A percentile compares a stretch with the other conserved stretches of the same genome.
These are phyloP conservation scores for Trametes cingulata DNA, from an alignment of 768 basidiomycete genomes.

Conservation along the genomic window DNA sequence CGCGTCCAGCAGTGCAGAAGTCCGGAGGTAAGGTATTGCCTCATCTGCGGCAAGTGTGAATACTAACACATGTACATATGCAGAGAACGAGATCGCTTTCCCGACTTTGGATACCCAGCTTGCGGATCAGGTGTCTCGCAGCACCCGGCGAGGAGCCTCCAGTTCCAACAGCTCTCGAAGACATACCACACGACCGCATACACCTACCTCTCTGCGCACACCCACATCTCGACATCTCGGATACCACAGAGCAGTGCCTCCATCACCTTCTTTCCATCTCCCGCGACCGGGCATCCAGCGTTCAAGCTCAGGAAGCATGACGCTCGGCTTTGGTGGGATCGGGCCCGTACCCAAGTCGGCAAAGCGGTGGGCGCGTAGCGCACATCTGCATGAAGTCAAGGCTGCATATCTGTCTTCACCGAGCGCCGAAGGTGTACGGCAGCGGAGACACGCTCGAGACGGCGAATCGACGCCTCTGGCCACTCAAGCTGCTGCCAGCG, in stretches of 20 bases:
- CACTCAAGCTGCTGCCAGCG: background rate
- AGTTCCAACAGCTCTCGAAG: conserved; percentile 1
- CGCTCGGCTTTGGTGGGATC: conserved; percentile 30
- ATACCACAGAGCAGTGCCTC: conserved; percentile 23
- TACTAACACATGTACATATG: background rate
- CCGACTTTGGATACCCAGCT: conserved; percentile 21
- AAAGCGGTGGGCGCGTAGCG: conserved; percentile 61
- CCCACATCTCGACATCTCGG: conserved; percentile 20
- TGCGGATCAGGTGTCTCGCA: conserved; percentile 8
- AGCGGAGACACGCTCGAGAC: background rate
- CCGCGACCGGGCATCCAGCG: conserved; percentile 42
- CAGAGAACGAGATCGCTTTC: conserved; percentile 22
- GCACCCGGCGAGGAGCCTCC: background rate
- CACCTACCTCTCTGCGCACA: conserved; percentile 23
- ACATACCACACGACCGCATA: conserved; percentile 19
- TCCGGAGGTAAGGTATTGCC: conserved; percentile 2
- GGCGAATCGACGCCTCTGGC: background rate
- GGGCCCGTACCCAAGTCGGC: conserved; percentile 46
- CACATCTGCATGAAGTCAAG: conserved; percentile 69
- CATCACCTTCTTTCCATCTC: conserved; percentile 35
- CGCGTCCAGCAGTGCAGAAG: conserved; percentile 7
- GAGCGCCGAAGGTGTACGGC: background rate
- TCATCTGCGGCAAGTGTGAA: background rate
- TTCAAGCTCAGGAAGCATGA: conserved; percentile 40
- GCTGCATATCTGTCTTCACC: conserved; percentile 4